Conservation (phyloP, 352 stramenopile species). For the Pilasporangium apinafurcum region DNA sequence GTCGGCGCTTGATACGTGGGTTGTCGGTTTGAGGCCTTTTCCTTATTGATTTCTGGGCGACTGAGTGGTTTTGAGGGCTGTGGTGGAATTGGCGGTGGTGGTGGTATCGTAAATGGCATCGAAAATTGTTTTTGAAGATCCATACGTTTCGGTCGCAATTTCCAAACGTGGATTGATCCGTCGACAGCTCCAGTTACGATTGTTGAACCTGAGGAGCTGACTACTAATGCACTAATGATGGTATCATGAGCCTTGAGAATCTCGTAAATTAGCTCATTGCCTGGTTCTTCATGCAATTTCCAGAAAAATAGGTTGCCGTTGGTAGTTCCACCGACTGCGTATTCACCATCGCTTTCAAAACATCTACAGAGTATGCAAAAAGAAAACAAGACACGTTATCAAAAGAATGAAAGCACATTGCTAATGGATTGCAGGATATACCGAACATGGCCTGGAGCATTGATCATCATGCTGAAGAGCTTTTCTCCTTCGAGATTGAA, state of each 20-base stretch:
- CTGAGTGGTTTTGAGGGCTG: too few species aligned
- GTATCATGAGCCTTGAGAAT: conserved; percentile 54
- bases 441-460: conserved; percentile 43
- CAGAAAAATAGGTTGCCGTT: conserved; percentile 61
- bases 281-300: conserved; percentile 38
- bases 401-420: too few species aligned
- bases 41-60: neutral
- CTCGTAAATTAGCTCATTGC: conserved; percentile 46
- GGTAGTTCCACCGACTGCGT: conserved; percentile 59
- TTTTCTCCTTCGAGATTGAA: conserved; percentile 42
- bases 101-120: too few species aligned
- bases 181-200: conserved; percentile 57
- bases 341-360: conserved; percentile 69
- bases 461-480: conserved; percentile 43
- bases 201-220: conserved; percentile 41
- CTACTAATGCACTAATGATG: conserved; percentile 53
- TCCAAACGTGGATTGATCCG: conserved; percentile 60
- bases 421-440: conserved; percentile 10
- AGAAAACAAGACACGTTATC: too few species aligned
- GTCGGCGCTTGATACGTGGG: neutral
- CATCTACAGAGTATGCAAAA: conserved; percentile 16
- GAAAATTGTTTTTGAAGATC: too few species aligned
- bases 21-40: neutral
- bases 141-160: conserved; percentile 9
- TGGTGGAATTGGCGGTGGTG: too few species aligned